phyloP scores from a whole-genome alignment of 345 rosid genomes.

The Trapa incisa region DNA sequence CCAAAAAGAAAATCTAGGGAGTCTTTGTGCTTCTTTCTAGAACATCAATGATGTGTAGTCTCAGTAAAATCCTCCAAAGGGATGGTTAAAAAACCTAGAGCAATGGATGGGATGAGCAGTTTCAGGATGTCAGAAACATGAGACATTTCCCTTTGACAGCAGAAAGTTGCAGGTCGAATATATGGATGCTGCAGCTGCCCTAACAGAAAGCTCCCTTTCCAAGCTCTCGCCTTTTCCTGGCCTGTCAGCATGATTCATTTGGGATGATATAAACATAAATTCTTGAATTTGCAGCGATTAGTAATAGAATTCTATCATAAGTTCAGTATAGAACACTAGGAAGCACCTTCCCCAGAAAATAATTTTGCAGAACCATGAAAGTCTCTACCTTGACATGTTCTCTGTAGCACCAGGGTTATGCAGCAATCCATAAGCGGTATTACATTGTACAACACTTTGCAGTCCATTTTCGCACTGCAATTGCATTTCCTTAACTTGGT shows the following conservation, averaged over 20 bases:
- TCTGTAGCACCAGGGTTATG: conserved; percentile 12
- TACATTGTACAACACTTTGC: conserved; percentile 31
- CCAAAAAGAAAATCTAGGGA: neutral
- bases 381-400: conserved; percentile 33
- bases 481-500: conserved; percentile 71
- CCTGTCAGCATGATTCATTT: conserved; percentile 22
- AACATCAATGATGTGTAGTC: neutral
- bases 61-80: neutral
- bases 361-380: neutral
- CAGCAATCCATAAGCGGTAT: conserved; percentile 10
- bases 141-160: conserved; percentile 49
- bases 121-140: conserved; percentile 40
- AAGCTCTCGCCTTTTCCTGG: conserved; percentile 25
- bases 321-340: neutral
- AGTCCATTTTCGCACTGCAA: conserved; percentile 65
- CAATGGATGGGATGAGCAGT: neutral
- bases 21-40: neutral
- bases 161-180: conserved; percentile 77
- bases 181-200: conserved; percentile 96
- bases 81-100: neutral
- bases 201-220: conserved; percentile 56
- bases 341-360: neutral
- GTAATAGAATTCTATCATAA: no score
- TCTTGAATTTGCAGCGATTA: neutral
- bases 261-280: neutral